A percentile compares a stretch with the other conserved stretches of the same genome.
Evolutionary conservation across 2,329 filamentous ascomycete genomes (phyloP).

Genomic region (Sporothrix globosa): DNA sequence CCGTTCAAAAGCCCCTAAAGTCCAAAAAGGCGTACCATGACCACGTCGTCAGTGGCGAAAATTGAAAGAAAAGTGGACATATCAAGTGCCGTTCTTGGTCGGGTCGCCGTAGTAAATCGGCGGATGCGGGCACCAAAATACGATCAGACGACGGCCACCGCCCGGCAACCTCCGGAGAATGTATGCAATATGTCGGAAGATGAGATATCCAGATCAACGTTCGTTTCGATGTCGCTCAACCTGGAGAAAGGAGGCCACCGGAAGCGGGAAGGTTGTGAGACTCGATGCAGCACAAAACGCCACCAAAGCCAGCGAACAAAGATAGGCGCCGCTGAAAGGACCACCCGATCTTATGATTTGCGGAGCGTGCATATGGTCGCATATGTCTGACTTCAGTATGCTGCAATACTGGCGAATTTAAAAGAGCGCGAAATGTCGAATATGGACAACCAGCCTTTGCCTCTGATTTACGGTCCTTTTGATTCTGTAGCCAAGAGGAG

Average conservation of each 20-base stretch:
- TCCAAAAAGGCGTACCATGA: slow-evolving; percentile 21
- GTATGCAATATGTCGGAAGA: not conserved
- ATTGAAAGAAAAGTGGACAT: slow-evolving; percentile 17
- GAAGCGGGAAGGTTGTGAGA: not conserved
- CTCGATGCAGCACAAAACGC: not conserved
- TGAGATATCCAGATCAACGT: not conserved
- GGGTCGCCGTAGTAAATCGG: slow-evolving; percentile 3
- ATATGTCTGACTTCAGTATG: not conserved
- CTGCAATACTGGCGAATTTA: no score
- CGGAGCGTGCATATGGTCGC: not conserved
- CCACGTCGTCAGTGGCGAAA: slow-evolving; percentile 29
- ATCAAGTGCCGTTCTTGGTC: slow-evolving; percentile 12
- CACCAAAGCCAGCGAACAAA: not conserved
- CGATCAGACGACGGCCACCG: slow-evolving; percentile 2
- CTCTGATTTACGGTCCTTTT: slow-evolving; percentile 15
- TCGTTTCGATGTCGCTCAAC: not conserved
- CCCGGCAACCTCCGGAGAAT: not conserved
- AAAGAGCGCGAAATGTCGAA: no score
- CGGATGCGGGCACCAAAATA: slow-evolving; percentile 8
- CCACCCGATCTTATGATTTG: not conserved
- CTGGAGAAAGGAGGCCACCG: not conserved
- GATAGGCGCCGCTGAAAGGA: not conserved
- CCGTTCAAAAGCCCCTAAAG: not conserved
- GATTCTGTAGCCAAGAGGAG: not conserved
- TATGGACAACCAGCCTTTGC: not conserved